Conservation (phyloP, 2,329 filamentous ascomycete species). For the Aureobasidium lini region DNA sequence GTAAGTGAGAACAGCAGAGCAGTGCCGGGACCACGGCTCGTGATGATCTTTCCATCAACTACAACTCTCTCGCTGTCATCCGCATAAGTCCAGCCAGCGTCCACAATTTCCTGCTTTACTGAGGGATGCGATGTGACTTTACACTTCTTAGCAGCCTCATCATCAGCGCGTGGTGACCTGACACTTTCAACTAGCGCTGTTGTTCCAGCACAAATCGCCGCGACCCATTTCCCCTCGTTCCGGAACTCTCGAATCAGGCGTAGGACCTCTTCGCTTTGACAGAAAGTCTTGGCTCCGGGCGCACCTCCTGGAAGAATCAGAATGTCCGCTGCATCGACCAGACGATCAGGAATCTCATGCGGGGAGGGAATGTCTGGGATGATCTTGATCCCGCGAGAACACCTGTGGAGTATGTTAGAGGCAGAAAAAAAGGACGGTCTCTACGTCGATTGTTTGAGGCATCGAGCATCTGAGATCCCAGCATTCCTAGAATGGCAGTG, state of each 20-base stretch:
- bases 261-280: slow-evolving; percentile 20
- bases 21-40: slow-evolving; percentile 32
- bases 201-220: slow-evolving; percentile 32
- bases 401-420: slow-evolving; percentile 19
- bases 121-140: slow-evolving; percentile 32
- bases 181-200: slow-evolving; percentile 29
- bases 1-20: slow-evolving; percentile 32
- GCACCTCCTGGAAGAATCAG: slow-evolving; percentile 33
- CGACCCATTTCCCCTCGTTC: slow-evolving; percentile 26
- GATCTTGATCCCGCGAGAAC: slow-evolving; percentile 32
- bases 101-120: slow-evolving; percentile 26
- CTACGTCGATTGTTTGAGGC: background rate
- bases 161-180: slow-evolving; percentile 10
- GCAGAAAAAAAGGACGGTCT: background rate
- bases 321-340: slow-evolving; percentile 25
- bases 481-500: too few species aligned
- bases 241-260: slow-evolving; percentile 27
- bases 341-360: slow-evolving; percentile 14
- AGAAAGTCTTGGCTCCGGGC: slow-evolving; percentile 31
- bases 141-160: slow-evolving; percentile 17
- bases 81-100: slow-evolving; percentile 29
- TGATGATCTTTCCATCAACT: slow-evolving; percentile 26
- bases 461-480: background rate
- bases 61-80: slow-evolving; percentile 31
- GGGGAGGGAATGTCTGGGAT: slow-evolving; percentile 27